phyloP scores from a whole-genome alignment of 768 basidiomycete genomes.

The Rhizopogon salebrosus region DNA sequence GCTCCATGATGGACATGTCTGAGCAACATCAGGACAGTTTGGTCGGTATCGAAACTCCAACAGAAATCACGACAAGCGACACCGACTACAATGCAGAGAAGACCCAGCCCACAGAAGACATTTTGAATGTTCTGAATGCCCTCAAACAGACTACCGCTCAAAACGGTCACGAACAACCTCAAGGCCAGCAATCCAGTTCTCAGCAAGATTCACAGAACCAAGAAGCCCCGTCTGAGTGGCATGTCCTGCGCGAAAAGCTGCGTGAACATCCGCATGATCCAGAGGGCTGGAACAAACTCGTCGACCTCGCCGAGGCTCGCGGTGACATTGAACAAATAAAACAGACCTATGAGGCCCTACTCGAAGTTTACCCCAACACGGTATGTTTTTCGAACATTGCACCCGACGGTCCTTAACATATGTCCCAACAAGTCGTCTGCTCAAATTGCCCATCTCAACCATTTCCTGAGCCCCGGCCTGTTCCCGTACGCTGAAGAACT shows the following conservation, averaged over 20 bases:
- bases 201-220: constrained; percentile 17
- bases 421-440: constrained; percentile 56
- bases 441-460: constrained; percentile 80
- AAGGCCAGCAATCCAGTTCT: constrained; percentile 15
- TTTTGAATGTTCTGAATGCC: constrained; percentile 30
- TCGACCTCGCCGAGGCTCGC: constrained; percentile 70
- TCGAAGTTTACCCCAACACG: constrained; percentile 87
- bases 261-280: constrained; percentile 68
- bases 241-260: constrained; percentile 54
- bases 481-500: constrained; percentile 78
- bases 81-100: constrained; percentile 24
- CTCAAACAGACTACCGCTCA: constrained; percentile 25
- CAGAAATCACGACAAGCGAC: constrained; percentile 22
- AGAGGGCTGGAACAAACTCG: constrained; percentile 73
- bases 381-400: constrained; percentile 41
- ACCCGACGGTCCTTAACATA: constrained; percentile 15
- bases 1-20: constrained; percentile 29
- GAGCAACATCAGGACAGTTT: constrained; percentile 26
- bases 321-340: constrained; percentile 79
- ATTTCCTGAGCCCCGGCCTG: constrained; percentile 60
- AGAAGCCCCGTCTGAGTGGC: constrained; percentile 59
- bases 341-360: constrained; percentile 74
- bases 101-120: constrained; percentile 32
- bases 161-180: constrained; percentile 23
- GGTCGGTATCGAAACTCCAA: constrained; percentile 20